phyloP scores from a whole-genome alignment of 169 alveolate species.

The Neospora caninum region DNA sequence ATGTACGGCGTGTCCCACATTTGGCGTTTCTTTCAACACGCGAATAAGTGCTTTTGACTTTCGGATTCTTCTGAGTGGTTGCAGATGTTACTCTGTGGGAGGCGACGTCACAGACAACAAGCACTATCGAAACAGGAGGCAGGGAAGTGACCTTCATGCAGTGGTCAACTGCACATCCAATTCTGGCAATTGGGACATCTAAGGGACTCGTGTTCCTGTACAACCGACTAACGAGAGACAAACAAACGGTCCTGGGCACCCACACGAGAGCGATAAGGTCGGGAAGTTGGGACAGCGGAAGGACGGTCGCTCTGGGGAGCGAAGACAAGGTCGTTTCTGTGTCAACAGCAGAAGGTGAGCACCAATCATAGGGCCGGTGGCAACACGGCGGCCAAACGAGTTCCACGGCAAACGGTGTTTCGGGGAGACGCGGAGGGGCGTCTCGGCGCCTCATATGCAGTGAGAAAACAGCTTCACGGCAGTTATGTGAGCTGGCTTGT shows the following conservation, averaged over 20 bases:
- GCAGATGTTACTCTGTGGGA: constrained; percentile 68
- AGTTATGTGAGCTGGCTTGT: too few species aligned
- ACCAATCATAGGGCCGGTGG: neutral
- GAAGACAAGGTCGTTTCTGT: constrained; percentile 85
- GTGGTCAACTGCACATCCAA: constrained; percentile 84
- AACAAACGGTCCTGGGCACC: constrained; percentile 84
- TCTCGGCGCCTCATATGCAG: too few species aligned
- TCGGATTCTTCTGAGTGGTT: neutral
- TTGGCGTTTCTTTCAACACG: too few species aligned
- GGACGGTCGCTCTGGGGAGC: constrained; percentile 83
- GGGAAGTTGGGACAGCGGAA: constrained; percentile 86
- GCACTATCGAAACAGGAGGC: constrained; percentile 73
- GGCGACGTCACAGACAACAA: constrained; percentile 74
- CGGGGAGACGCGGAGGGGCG: too few species aligned
- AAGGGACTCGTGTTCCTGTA: constrained; percentile 87
- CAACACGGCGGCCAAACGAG: too few species aligned
- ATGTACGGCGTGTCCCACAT: too few species aligned
- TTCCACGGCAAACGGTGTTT: too few species aligned
- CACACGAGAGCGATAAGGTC: constrained; percentile 84
- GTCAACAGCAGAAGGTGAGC: constrained; percentile 80
- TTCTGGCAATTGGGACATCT: constrained; percentile 85
- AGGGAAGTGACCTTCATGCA: constrained; percentile 73
- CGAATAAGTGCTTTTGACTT: too few species aligned
- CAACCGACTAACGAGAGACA: constrained; percentile 81
- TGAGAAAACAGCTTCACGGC: too few species aligned